A percentile compares a stretch with the other conserved stretches of the same genome.
Conservation (phyloP, 495 filamentous ascomycete genomes). For the Xylona heveae region DNA sequence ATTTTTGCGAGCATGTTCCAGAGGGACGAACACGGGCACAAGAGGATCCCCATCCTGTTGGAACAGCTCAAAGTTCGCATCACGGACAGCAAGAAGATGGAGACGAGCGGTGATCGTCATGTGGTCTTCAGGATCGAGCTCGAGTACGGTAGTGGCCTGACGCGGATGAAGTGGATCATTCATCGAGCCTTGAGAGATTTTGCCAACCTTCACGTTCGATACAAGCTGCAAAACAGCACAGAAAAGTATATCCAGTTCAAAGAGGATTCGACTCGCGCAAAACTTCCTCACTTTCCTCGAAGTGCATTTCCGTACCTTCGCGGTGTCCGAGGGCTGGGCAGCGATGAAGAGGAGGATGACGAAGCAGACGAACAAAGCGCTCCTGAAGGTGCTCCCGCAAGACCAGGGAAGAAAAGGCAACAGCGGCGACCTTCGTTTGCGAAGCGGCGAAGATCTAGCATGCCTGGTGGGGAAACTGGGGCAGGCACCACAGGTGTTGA, state of each 20-base stretch:
- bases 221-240: constrained; percentile 62
- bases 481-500: constrained; percentile 22
- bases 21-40: constrained; percentile 87
- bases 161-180: constrained; percentile 94
- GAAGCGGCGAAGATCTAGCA: constrained; percentile 33
- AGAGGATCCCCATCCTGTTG: constrained; percentile 77
- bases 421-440: constrained; percentile 37
- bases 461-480: constrained; percentile 18
- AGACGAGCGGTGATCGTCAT: constrained; percentile 50
- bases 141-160: constrained; percentile 89
- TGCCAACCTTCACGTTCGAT: constrained; percentile 78
- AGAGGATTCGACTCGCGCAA: constrained; percentile 31
- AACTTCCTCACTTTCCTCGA: constrained; percentile 72
- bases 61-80: constrained; percentile 87
- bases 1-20: constrained; percentile 96
- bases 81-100: constrained; percentile 47
- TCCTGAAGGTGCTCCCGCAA: constrained; percentile 39
- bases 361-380: constrained; percentile 34
- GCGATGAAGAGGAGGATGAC: constrained; percentile 70
- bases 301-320: constrained; percentile 84
- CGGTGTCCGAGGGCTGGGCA: constrained; percentile 54
- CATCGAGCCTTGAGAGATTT: constrained; percentile 74
- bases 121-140: constrained; percentile 76
- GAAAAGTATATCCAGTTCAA: constrained; percentile 53
- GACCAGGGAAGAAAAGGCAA: constrained; percentile 32